Evolutionary conservation across 768 basidiomycete genomes (phyloP).

Genomic region (Chalciporus piperatus): DNA sequence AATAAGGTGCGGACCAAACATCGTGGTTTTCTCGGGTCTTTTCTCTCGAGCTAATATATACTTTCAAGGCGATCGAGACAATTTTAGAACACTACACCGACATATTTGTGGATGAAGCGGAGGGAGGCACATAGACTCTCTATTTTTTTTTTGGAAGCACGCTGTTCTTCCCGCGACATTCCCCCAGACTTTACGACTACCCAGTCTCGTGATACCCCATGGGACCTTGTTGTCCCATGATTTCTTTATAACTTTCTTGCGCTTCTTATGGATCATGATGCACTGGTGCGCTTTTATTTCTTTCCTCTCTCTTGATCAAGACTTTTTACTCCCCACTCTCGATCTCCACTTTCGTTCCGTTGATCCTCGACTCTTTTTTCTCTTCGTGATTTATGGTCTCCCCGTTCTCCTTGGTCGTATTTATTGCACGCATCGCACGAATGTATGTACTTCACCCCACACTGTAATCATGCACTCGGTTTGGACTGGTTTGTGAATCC

Average conservation of each 20-base stretch:
- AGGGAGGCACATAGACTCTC: conserved; percentile 33
- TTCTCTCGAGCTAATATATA: conserved; percentile 9
- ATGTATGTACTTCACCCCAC: conserved; percentile 20
- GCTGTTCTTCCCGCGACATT: background rate
- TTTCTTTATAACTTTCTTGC: conserved; percentile 9
- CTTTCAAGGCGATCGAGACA: conserved; percentile 81
- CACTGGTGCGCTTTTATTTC: background rate
- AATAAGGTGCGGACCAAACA: conserved; percentile 51
- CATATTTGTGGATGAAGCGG: conserved; percentile 92
- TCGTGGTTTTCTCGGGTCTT: background rate
- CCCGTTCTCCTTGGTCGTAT: conserved; percentile 1
- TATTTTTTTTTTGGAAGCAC: background rate
- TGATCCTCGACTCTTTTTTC: background rate
- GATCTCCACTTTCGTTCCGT: background rate
- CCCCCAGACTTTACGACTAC: conserved; percentile 13
- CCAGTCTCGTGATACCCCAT: conserved; percentile 26
- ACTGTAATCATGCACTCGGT: conserved; percentile 2
- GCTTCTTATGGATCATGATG: conserved; percentile 3
- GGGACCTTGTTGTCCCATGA: conserved; percentile 8
- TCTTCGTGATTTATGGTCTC: background rate
- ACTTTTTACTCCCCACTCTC: too few relatives aligned
- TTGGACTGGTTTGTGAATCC: background rate
- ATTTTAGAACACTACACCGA: conserved; percentile 92
- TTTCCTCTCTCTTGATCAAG: background rate
- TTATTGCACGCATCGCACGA: conserved; percentile 18